Evolutionary conservation across 768 basidiomycete genomes (phyloP), one percentile per base, ranked within the genome.

Genomic region (Mycena floridula): DNA sequence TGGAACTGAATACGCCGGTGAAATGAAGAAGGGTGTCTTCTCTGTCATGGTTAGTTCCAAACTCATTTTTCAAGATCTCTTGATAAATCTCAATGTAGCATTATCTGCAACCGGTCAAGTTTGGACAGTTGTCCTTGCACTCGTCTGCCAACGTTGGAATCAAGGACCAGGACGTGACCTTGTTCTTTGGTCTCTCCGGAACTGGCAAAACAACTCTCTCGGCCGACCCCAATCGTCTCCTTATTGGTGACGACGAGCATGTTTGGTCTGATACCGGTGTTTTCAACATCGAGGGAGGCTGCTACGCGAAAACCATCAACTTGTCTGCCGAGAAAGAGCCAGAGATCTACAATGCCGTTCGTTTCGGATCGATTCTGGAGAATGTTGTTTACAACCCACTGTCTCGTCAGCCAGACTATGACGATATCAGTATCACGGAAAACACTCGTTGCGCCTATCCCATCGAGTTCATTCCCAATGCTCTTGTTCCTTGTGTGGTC

Each of bases 21-120:
- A 99, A 74, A 99, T 99, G 96, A 99, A 99, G 74, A 99, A 99
- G 81, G 96, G 96, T 60, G 90, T 99, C 63, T 99, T 99, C 74
- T 91, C 88, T 36, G 93, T 99, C 55, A 99, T 99, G 95, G 82
- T 82, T 51, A 18, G 70, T 50, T 37, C 28, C 27, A 46, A n/a
- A n/a, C 13, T 16, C 24, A 11, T 20, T 47, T 44, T 28, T 40
- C 23, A 25, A 25, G 35, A 25, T 39, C 27, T 38, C 42, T 45
- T 44, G 30, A 46, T 57, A 42, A 48, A 42, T 25, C 38, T 52
- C 45, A 7, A 50, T 55, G 25, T 51, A 85, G 83, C 95, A 99
- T 70, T 99, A 98, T 66, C 78, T 99, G 49, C 92, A 95, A 73
- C 96, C 96, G 5, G 85, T 98, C 74, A 98, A 96, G 63, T 98